Evolutionary conservation across 208 protist genomes (phyloP).

Genomic region (Herpetomonas tarakana): DNA sequence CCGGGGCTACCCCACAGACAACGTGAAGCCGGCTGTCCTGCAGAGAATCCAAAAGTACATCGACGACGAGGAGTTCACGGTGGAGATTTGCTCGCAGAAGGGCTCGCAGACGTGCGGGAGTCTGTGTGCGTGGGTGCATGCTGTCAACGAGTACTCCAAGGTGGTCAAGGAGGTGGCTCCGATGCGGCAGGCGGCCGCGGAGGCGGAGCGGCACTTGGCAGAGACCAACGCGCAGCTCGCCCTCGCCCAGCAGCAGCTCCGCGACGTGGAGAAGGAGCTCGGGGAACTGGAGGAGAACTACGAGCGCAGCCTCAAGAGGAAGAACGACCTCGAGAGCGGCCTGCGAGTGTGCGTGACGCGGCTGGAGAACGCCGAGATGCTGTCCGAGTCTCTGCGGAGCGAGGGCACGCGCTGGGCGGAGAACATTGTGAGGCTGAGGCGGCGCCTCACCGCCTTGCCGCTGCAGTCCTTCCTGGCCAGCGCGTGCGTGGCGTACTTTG

Average conservation of each 20-base stretch:
- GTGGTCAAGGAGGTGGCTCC: conserved; percentile 96
- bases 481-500: conserved; percentile 94
- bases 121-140: conserved; percentile 95
- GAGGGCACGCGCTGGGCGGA: conserved; percentile 94
- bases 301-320: conserved; percentile 82
- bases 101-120: conserved; percentile 94
- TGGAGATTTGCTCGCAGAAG: conserved; percentile 89
- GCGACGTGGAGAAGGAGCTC: conserved; percentile 92
- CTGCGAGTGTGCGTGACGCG: conserved; percentile 85
- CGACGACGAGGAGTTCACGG: conserved; percentile 93
- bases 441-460: conserved; percentile 72
- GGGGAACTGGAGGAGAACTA: conserved; percentile 84
- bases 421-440: conserved; percentile 79
- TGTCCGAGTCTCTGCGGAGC: conserved; percentile 92
- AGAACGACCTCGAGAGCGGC: conserved; percentile 89
- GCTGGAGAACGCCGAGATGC: conserved; percentile 93
- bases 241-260: conserved; percentile 86
- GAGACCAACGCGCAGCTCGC: conserved; percentile 88
- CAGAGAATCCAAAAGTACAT: conserved; percentile 94
- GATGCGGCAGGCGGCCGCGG: conserved; percentile 88
- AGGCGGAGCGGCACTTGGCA: conserved; percentile 87
- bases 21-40: conserved; percentile 87
- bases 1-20: conserved; percentile 94
- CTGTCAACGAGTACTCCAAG: conserved; percentile 95
- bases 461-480: conserved; percentile 95